Evolutionary conservation across 306 rosid species (phyloP), one percentile per base, ranked within the genome.

Genomic region (Rosa persica): DNA sequence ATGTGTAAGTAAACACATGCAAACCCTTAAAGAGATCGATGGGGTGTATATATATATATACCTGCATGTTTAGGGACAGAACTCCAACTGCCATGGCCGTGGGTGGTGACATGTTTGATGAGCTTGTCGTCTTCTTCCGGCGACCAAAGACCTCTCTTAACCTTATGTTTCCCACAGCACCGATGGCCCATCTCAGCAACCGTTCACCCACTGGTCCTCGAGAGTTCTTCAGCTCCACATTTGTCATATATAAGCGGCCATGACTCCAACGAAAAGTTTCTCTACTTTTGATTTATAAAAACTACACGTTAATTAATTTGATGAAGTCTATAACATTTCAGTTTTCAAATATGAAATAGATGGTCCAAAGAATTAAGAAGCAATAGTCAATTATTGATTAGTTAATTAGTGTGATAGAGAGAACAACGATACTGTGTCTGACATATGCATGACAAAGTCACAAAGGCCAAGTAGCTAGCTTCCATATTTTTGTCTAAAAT

Each of bases 81-180:
- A 67, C 91, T 88, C 89, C 89, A 88, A 69, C 87, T 85, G 76
- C 86, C 91, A 81, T 83, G 89, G 75, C 89, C 86, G 15, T 74
- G 82, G 34, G 75, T 76, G 52, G 87, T 85, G 70, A 88, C 82
- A 51, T 81, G 87, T 69, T 25, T 70, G 73, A 71, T 42, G 78
- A 88, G 91, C 83, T 81, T 88, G 55, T 85, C 87, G 74, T 85
- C 91, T 83, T 88, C 91, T 79, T 88, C 91, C 25, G 91, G 91
- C 5, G 91, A 88, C 91, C 91, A 88, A 20, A 88, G 86, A 9
- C 91, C 91, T 79, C 85, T 82, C 70, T 85, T 88, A 2, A 85
- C 84, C 84, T 85, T 88, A 72, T 85, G 91, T 71, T 88, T 88
- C 70, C 67, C 80, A 70, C 91, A 88, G 80, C 89, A 83, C 48